Evolutionary conservation across 2,329 filamentous ascomycete genomes (phyloP).

Genomic region (Torrubiella hemipterigena): DNA sequence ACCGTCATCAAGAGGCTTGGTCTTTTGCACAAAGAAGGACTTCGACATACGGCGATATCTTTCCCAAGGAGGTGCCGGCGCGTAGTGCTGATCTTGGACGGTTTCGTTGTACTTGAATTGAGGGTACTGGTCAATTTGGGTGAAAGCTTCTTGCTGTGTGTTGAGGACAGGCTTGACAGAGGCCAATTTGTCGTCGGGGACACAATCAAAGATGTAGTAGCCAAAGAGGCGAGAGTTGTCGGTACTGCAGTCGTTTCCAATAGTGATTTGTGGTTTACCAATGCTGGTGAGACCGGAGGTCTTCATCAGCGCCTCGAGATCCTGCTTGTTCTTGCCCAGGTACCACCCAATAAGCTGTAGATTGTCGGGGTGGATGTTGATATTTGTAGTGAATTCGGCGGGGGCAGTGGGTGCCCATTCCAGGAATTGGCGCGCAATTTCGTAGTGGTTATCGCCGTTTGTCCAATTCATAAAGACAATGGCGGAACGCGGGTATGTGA

Average conservation of each 20-base stretch:
- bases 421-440: conserved; percentile 6
- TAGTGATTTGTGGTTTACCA: conserved; percentile 5
- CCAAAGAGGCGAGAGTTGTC: conserved; percentile 7
- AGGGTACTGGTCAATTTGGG: not conserved
- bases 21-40: conserved; percentile 8
- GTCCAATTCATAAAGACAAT: conserved; percentile 8
- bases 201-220: conserved; percentile 5
- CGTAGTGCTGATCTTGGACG: conserved; percentile 1
- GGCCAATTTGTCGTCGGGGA: conserved; percentile 5
- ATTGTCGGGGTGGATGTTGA: conserved; percentile 6
- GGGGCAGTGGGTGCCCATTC: conserved; percentile 8
- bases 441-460: conserved; percentile 2
- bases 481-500: conserved; percentile 8
- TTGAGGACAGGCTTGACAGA: conserved; percentile 5
- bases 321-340: conserved; percentile 2
- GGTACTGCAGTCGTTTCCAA: conserved; percentile 8
- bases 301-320: conserved; percentile 4
- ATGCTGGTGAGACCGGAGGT: conserved; percentile 6
- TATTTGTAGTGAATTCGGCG: conserved; percentile 3
- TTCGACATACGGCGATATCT: conserved; percentile 6
- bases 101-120: conserved; percentile 6
- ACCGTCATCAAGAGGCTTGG: not conserved
- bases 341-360: conserved; percentile 7
- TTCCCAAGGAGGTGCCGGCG: conserved; percentile 5
- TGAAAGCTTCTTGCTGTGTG: conserved; percentile 6